These are phyloP conservation scores for Athelia sp. DNA, from an alignment of 1,284 basidiomycete species.

Conservation along the genomic window DNA sequence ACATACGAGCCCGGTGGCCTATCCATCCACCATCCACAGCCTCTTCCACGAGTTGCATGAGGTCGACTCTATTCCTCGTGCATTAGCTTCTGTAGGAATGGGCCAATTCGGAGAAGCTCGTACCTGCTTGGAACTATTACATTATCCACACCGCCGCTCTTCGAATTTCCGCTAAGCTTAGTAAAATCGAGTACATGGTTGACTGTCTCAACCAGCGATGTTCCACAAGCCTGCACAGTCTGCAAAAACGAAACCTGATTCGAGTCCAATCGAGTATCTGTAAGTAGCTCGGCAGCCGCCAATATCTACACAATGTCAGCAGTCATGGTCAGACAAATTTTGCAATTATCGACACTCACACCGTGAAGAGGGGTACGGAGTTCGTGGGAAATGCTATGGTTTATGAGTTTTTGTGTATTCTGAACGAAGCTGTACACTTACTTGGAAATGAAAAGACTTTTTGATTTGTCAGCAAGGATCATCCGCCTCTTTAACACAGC, in stretches of 20 bases:
- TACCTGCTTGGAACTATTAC: slow-evolving; percentile 67
- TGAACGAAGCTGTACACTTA: slow-evolving; percentile 28
- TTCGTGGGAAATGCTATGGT: slow-evolving; percentile 85
- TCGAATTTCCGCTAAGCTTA: slow-evolving; percentile 87
- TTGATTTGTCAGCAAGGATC: slow-evolving; percentile 92
- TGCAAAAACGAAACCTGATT: slow-evolving; percentile 86
- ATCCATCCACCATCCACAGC: slow-evolving; percentile 96
- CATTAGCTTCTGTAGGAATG: slow-evolving; percentile 1
- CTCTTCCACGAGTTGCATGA: slow-evolving; percentile 90
- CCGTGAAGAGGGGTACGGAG: slow-evolving; percentile 87
- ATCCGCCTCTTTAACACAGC: slow-evolving; percentile 91
- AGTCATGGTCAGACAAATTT: slow-evolving; percentile 6
- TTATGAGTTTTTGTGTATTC: slow-evolving; percentile 7
- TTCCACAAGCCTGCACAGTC: slow-evolving; percentile 85
- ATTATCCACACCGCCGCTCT: slow-evolving; percentile 70
- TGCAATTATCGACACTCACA: slow-evolving; percentile 34
- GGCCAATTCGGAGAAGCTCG: slow-evolving; percentile 16
- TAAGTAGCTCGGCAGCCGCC: slow-evolving; percentile 85
- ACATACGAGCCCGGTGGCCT: slow-evolving; percentile 80
- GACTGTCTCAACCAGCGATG: slow-evolving; percentile 82
- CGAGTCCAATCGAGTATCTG: slow-evolving; percentile 77
- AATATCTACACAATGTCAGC: slow-evolving; percentile 56
- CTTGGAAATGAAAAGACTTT: slow-evolving; percentile 89
- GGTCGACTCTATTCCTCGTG: slow-evolving; percentile 56
- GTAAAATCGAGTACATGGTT: slow-evolving; percentile 98